phyloP scores from a whole-genome alignment of 1,284 basidiomycete genomes.

The Ganoderma sp. region DNA sequence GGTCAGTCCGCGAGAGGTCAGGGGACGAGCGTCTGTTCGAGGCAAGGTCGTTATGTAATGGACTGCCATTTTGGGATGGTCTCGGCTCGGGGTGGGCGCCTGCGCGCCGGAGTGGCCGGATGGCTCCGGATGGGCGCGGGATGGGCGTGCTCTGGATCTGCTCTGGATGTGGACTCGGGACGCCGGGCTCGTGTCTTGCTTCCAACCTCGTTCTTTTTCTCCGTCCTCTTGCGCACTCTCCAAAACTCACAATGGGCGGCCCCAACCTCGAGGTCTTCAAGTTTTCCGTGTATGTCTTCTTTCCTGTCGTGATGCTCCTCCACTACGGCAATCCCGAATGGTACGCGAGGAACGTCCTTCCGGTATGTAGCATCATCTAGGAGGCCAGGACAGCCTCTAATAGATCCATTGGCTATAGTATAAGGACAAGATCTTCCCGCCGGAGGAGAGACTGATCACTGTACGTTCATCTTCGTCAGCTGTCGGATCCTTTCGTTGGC shows the following conservation, averaged over 20 bases:
- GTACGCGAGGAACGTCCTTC: constrained; percentile 82
- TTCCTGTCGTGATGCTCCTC: constrained; percentile 83
- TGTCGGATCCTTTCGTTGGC: not conserved
- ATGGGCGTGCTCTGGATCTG: not conserved
- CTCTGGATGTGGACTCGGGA: constrained; percentile 1
- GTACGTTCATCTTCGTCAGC: constrained; percentile 43
- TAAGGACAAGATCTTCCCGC: constrained; percentile 72
- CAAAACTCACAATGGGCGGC: constrained; percentile 62
- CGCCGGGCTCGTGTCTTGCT: not conserved
- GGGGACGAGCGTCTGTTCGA: not conserved
- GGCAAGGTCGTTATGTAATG: not conserved
- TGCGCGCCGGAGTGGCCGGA: not conserved
- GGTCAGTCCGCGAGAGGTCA: not conserved
- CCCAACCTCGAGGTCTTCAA: constrained; percentile 90
- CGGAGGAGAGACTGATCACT: constrained; percentile 58
- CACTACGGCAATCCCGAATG: constrained; percentile 92
- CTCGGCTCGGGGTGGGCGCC: not conserved
- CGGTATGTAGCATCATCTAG: constrained; percentile 58
- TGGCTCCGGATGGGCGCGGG: not conserved
- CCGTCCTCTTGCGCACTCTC: not conserved
- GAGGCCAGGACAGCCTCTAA: no score
- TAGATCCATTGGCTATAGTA: constrained; percentile 53
- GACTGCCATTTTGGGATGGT: not conserved
- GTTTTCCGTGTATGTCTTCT: constrained; percentile 87
- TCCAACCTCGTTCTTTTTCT: not conserved